Conservation (phyloP, 495 filamentous ascomycete species). For the Penicillium paradoxum region DNA sequence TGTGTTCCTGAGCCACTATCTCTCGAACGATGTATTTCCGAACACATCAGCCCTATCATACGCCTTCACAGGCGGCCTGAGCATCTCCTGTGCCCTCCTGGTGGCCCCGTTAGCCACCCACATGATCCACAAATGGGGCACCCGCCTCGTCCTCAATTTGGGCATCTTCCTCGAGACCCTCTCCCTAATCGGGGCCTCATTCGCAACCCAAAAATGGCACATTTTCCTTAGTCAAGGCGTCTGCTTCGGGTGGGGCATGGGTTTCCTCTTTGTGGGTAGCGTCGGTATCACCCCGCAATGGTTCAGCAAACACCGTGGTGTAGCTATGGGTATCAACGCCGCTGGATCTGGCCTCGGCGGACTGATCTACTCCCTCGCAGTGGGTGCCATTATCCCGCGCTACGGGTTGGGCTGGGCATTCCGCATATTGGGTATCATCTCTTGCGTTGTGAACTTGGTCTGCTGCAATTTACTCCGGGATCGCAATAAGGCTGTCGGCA, state of each 20-base stretch:
- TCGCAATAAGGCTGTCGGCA: constrained; percentile 63
- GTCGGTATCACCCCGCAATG: constrained; percentile 72
- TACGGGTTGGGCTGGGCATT: constrained; percentile 67
- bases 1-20: constrained; percentile 68
- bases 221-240: constrained; percentile 73
- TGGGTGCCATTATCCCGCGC: constrained; percentile 52
- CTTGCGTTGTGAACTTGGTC: constrained; percentile 58
- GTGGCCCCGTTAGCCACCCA: constrained; percentile 61
- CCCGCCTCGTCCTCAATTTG: constrained; percentile 51
- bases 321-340: constrained; percentile 70
- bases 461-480: constrained; percentile 61
- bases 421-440: constrained; percentile 64
- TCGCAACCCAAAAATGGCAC: constrained; percentile 65
- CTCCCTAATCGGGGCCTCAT: constrained; percentile 61
- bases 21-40: constrained; percentile 54
- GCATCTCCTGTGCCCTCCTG: constrained; percentile 59
- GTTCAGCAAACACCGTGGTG: constrained; percentile 63
- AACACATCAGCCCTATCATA: constrained; percentile 56
- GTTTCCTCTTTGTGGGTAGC: constrained; percentile 69
- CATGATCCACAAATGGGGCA: constrained; percentile 50
- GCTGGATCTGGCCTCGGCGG: constrained; percentile 75
- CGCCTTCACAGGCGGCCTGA: constrained; percentile 70
- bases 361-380: constrained; percentile 51
- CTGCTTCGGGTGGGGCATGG: constrained; percentile 70
- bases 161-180: constrained; percentile 57